Conservation (phyloP, 1,284 basidiomycete genomes). For the Cutaneotrichosporon daszewskae region DNA sequence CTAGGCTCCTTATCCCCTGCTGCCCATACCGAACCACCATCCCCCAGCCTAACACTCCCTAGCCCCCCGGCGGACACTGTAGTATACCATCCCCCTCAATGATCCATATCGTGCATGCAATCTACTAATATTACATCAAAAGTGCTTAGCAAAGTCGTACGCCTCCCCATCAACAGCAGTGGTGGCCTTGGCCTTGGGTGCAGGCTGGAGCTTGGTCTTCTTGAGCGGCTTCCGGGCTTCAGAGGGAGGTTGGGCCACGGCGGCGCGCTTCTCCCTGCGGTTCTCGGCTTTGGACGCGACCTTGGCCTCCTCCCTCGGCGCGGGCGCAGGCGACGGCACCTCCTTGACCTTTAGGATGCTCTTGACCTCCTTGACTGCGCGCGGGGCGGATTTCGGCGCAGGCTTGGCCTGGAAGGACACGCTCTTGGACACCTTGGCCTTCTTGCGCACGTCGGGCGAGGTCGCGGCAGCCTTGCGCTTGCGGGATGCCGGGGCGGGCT, state of each 20-base stretch:
- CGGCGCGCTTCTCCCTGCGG: no score
- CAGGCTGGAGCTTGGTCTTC: slow-evolving; percentile 1
- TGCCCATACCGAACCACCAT: no score
- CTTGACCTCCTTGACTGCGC: slow-evolving; percentile 12
- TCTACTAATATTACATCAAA: slow-evolving; percentile 13
- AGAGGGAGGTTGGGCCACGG: slow-evolving; percentile 3
- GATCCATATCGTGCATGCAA: no score
- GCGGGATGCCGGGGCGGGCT: slow-evolving; percentile 15
- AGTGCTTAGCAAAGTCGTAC: slow-evolving; percentile 30
- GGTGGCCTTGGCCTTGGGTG: slow-evolving; percentile 13
- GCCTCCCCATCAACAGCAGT: slow-evolving; percentile 13
- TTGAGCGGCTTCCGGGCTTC: background rate
- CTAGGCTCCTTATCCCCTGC: no score
- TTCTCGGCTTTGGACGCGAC: slow-evolving; percentile 11
- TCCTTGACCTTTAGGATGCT: slow-evolving; percentile 3
- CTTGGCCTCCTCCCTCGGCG: slow-evolving; percentile 1
- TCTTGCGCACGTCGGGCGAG: slow-evolving; percentile 10
- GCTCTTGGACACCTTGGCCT: slow-evolving; percentile 24
- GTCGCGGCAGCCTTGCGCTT: slow-evolving; percentile 20
- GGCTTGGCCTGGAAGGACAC: slow-evolving; percentile 25
- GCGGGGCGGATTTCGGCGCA: slow-evolving; percentile 12
- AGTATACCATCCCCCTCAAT: no score
- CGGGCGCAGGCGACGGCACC: background rate
- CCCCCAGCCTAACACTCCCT: no score
- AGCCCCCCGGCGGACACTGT: no score